These are phyloP conservation scores for Handroanthus guayacan DNA, from an alignment of 257 asterid species.

Conservation along the genomic window DNA sequence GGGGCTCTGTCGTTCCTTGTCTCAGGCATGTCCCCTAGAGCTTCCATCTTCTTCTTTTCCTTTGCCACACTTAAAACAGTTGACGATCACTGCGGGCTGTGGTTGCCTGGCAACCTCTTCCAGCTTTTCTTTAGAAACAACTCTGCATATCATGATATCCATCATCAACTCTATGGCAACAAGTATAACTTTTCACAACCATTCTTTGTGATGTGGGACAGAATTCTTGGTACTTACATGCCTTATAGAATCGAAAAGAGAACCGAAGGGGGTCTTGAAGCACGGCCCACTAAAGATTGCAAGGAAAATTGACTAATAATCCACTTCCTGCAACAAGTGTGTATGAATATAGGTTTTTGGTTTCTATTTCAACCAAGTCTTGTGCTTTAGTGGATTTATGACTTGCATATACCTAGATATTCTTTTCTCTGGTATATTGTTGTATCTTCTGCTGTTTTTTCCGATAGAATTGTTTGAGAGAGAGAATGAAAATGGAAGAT, in stretches of 20 bases:
- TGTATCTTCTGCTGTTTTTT: constrained; percentile 43
- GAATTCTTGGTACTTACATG: constrained; percentile 74
- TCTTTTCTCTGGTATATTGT: constrained; percentile 39
- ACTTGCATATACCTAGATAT: constrained; percentile 47
- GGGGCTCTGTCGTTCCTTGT: constrained; percentile 84
- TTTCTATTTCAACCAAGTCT: neutral
- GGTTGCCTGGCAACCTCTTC: constrained; percentile 86
- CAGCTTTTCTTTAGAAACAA: constrained; percentile 69
- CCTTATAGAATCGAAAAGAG: constrained; percentile 68
- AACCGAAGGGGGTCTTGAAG: constrained; percentile 76
- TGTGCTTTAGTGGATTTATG: constrained; percentile 37
- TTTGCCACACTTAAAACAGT: constrained; percentile 91
- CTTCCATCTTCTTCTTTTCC: constrained; percentile 91
- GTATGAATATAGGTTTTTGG: constrained; percentile 37
- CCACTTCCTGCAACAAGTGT: constrained; percentile 12
- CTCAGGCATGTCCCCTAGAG: constrained; percentile 91
- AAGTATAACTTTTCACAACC: constrained; percentile 84
- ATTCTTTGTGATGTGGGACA: constrained; percentile 81
- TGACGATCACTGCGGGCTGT: constrained; percentile 91
- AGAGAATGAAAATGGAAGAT: constrained; percentile 35
- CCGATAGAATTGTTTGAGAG: constrained; percentile 15
- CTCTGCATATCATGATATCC: constrained; percentile 77
- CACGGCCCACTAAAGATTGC: constrained; percentile 59
- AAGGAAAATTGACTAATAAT: constrained; percentile 46
- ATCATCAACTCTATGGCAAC: constrained; percentile 73